These are phyloP conservation scores for Saksenaea vasiformis DNA, from an alignment of 371 early-diverging fungal species.

Conservation along the genomic window DNA sequence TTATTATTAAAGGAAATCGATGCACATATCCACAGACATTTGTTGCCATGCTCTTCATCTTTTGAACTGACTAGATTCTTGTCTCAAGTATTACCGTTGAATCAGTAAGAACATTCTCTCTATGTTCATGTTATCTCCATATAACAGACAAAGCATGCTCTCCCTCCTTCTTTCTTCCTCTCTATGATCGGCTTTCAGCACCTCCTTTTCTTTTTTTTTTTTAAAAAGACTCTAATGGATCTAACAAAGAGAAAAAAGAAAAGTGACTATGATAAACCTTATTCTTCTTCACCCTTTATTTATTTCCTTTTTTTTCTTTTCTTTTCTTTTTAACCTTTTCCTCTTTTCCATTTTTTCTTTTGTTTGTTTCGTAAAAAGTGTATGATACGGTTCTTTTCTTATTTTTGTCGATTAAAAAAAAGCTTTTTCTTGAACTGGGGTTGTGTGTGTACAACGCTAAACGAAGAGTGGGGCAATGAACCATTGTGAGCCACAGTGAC, in stretches of 20 bases:
- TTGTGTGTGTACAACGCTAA: too few relatives aligned
- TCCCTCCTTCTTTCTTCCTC: constrained; percentile 5
- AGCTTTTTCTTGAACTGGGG: background rate
- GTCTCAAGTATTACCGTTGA: constrained; percentile 25
- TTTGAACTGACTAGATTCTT: constrained; percentile 34
- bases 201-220: too few relatives aligned
- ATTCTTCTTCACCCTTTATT: background rate
- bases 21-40: constrained; percentile 32
- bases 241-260: background rate
- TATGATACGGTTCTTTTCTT: constrained; percentile 1
- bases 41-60: constrained; percentile 39
- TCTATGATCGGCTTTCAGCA: constrained; percentile 8
- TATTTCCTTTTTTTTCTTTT: background rate
- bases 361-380: constrained; percentile 3
- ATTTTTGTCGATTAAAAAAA: background rate
- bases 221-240: too few relatives aligned
- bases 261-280: background rate
- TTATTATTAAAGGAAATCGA: constrained; percentile 32
- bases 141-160: background rate
- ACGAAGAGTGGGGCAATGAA: background rate
- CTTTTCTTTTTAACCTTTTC: background rate
- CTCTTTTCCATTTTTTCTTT: background rate
- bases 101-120: background rate
- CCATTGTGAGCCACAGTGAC: background rate
- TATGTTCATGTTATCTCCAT: background rate